phyloP scores from a whole-genome alignment of 805 yeast species.

The Yueomyces sinensis region DNA sequence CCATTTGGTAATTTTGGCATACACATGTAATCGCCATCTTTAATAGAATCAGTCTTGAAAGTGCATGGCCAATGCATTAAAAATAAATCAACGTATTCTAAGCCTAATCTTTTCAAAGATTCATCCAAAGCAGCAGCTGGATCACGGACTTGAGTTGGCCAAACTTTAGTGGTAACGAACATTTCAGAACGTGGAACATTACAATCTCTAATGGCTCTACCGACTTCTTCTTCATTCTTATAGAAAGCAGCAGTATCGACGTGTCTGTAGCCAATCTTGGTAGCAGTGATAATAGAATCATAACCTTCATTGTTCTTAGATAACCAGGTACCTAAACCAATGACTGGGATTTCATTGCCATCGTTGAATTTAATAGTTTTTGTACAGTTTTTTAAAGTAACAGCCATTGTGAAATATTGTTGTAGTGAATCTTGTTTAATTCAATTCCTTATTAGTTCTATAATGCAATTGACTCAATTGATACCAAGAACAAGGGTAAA shows the following conservation, averaged over 20 bases:
- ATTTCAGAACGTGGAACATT: conserved; percentile 53
- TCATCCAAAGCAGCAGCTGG: conserved; percentile 41
- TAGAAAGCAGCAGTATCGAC: conserved; percentile 68
- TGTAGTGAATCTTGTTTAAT: too few species aligned
- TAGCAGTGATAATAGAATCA: conserved; percentile 45
- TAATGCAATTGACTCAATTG: too few species aligned
- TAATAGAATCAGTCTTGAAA: conserved; percentile 28
- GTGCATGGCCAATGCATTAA: conserved; percentile 78
- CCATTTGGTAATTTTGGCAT: conserved; percentile 29
- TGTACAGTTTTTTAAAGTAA: conserved; percentile 9
- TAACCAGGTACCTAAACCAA: conserved; percentile 69
- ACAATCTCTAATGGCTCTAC: conserved; percentile 39
- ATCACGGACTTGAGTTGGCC: conserved; percentile 37
- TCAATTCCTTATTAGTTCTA: too few species aligned
- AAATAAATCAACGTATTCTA: conserved; percentile 69
- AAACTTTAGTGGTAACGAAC: conserved; percentile 60
- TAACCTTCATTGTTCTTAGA: conserved; percentile 41
- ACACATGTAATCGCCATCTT: conserved; percentile 21
- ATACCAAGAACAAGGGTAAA: too few species aligned
- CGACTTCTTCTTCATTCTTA: conserved; percentile 53
- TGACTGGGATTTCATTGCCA: conserved; percentile 49
- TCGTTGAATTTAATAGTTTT: conserved; percentile 35
- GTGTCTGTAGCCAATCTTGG: conserved; percentile 56
- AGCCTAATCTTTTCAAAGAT: conserved; percentile 47
- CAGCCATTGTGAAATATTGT: too few species aligned